Conservation (phyloP, 83 land plant genomes). For the Picea abies region DNA sequence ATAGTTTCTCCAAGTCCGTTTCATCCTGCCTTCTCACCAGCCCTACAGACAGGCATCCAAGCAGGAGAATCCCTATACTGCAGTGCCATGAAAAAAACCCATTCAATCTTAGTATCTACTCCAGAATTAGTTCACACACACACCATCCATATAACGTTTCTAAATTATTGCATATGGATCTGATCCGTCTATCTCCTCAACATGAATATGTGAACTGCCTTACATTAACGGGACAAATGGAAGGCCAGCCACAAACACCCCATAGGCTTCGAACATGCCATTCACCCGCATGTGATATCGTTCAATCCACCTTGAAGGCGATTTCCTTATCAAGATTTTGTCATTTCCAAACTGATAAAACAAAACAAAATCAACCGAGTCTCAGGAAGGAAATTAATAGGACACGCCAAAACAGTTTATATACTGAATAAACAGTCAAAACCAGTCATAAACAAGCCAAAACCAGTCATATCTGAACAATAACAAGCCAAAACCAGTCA, state of each 20-base stretch:
- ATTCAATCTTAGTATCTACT: not conserved
- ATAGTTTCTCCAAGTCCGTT: conserved; percentile 47
- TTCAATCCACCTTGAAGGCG: conserved; percentile 5
- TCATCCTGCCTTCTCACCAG: conserved; percentile 27
- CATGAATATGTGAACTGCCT: not conserved
- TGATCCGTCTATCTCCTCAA: no score
- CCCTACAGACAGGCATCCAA: conserved; percentile 39
- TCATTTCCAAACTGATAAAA: no score
- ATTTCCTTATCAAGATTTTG: not conserved
- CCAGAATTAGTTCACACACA: no score
- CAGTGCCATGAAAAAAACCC: not conserved
- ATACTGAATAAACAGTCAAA: no score
- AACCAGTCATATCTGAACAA: no score
- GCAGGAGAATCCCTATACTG: conserved; percentile 43
- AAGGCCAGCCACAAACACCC: conserved; percentile 27
- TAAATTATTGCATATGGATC: no score
- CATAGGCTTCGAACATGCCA: conserved; percentile 20
- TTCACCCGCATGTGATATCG: conserved; percentile 22
- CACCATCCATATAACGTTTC: no score
- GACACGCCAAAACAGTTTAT: no score
- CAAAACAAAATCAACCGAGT: no score
- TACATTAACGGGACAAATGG: conserved; percentile 25
- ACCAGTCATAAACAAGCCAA: no score
- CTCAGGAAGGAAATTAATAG: no score
- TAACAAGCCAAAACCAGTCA: no score